Evolutionary conservation across 345 rosid genomes (phyloP).

Genomic region (Euphorbia peplus): DNA sequence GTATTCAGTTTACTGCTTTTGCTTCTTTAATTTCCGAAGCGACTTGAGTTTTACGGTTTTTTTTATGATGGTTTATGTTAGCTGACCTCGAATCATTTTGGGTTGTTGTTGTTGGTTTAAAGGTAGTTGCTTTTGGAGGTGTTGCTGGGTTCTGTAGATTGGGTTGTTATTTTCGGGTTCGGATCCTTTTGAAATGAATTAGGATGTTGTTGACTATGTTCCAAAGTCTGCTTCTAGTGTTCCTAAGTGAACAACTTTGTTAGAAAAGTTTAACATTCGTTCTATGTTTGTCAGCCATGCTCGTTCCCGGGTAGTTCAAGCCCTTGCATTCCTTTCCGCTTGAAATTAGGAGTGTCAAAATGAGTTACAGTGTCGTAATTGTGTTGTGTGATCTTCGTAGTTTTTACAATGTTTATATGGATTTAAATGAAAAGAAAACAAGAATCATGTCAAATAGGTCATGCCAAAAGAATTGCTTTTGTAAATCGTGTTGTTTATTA

Average conservation of each 20-base stretch:
- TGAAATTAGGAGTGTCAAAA: not conserved
- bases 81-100: not conserved
- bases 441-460: too few relatives aligned
- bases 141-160: constrained; percentile 7
- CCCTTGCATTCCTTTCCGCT: not conserved
- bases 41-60: too few relatives aligned
- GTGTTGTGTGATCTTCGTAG: too few relatives aligned
- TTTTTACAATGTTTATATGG: too few relatives aligned
- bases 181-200: not conserved
- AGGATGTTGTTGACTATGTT: not conserved
- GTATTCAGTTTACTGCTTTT: constrained; percentile 35
- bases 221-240: not conserved
- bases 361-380: not conserved
- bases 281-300: not conserved
- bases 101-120: not conserved
- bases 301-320: not conserved
- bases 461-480: too few relatives aligned
- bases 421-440: too few relatives aligned
- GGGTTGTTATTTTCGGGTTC: not conserved
- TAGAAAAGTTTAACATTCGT: not conserved
- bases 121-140: not conserved
- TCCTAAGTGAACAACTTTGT: not conserved
- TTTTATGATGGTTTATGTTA: not conserved
- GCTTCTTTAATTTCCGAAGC: too few relatives aligned
- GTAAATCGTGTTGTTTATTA: too few relatives aligned